phyloP scores from a whole-genome alignment of 345 rosid genomes.

The Gossypium thurberi region DNA sequence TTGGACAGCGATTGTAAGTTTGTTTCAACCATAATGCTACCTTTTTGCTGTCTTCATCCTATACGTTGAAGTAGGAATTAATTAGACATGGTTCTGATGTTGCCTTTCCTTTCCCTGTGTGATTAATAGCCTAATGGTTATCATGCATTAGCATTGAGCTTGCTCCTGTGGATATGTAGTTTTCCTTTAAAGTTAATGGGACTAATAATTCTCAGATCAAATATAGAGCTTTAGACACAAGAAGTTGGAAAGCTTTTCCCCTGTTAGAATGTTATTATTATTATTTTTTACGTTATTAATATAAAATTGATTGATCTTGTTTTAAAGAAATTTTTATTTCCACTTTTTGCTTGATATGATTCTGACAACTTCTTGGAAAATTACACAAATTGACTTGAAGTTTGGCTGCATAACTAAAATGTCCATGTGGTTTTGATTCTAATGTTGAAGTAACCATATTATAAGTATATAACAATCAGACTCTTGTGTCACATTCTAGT shows the following conservation, averaged over 20 bases:
- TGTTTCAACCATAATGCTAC: not conserved
- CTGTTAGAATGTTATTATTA: not conserved
- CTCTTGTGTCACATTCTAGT: not conserved
- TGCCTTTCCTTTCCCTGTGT: not conserved
- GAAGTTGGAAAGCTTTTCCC: not conserved
- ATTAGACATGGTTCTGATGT: not conserved
- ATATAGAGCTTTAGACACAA: not conserved
- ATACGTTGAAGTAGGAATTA: not conserved
- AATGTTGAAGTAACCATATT: not conserved
- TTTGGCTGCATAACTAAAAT: not conserved
- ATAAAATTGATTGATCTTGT: not conserved
- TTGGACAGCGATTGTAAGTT: conserved; percentile 72
- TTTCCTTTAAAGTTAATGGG: not conserved
- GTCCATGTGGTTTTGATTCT: not conserved
- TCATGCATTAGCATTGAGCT: not conserved
- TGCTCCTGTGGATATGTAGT: too few species aligned
- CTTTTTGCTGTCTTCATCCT: not conserved
- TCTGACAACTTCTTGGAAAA: not conserved
- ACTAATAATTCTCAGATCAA: not conserved
- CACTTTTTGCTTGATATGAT: not conserved
- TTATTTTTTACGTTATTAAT: not conserved
- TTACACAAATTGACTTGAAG: not conserved
- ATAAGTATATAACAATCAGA: not conserved
- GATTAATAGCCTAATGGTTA: not conserved
- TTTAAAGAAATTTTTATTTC: not conserved